These are phyloP conservation scores for Taphrina deformans DNA, from an alignment of 1,139 yeast species.

Conservation along the genomic window DNA sequence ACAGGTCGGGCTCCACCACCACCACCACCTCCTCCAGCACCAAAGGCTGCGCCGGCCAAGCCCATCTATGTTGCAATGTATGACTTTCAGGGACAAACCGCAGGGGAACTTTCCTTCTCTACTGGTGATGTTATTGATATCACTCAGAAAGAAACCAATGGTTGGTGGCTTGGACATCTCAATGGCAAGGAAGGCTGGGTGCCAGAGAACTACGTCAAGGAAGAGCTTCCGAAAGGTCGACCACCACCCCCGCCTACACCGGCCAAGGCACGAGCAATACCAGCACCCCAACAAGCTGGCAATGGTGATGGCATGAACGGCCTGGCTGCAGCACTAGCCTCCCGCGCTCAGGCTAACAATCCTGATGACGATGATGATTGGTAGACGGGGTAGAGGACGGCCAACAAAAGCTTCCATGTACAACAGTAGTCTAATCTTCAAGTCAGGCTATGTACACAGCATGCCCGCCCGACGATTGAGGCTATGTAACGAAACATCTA, in stretches of 20 bases:
- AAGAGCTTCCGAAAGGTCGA: conserved; percentile 51
- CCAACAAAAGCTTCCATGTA: background rate
- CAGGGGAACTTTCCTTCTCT: conserved; percentile 72
- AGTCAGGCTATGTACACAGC: too few species aligned
- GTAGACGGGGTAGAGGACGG: background rate
- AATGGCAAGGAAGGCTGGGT: conserved; percentile 83
- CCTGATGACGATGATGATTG: conserved; percentile 20
- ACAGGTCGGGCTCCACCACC: conserved; percentile 40
- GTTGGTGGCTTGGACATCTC: conserved; percentile 38
- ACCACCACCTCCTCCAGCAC: conserved; percentile 66
- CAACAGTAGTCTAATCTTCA: too few species aligned
- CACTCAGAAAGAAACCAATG: conserved; percentile 69
- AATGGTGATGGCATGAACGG: conserved; percentile 15
- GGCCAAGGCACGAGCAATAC: conserved; percentile 20
- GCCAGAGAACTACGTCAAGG: conserved; percentile 84
- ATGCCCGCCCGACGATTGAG: too few species aligned
- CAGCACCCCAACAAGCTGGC: background rate
- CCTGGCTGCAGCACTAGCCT: conserved; percentile 25
- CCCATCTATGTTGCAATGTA: conserved; percentile 86
- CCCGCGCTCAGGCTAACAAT: conserved; percentile 24
- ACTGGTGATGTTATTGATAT: conserved; percentile 76
- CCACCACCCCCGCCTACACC: conserved; percentile 45
- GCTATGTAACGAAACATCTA: too few species aligned
- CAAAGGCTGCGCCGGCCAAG: conserved; percentile 60
- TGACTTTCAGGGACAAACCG: conserved; percentile 84